A percentile compares a stretch with the other conserved stretches of the same genome.
phyloP scores from a whole-genome alignment of 768 basidiomycete species.

The Mycena vulgaris region DNA sequence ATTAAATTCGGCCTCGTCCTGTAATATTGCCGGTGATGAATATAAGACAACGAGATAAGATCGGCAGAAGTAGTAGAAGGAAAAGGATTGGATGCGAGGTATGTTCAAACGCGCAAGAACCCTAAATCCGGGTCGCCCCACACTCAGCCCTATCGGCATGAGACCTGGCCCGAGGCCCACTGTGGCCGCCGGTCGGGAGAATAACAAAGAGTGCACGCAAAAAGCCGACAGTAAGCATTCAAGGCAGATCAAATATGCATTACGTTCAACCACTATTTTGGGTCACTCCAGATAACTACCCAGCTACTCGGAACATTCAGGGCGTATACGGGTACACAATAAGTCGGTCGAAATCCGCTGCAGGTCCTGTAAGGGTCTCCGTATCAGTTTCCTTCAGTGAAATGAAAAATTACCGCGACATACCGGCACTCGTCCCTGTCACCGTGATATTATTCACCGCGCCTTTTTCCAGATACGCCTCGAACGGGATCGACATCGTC shows the following conservation, averaged over 20 bases:
- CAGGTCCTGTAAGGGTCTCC: constrained; percentile 21
- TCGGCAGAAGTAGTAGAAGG: no score
- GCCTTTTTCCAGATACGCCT: constrained; percentile 25
- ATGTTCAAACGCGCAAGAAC: no score
- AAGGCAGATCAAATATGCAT: constrained; percentile 14
- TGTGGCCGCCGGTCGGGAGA: constrained; percentile 3
- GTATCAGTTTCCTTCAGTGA: constrained; percentile 6
- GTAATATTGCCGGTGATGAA: no score
- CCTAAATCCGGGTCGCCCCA: no score
- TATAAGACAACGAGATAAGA: no score
- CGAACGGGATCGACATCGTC: constrained; percentile 32
- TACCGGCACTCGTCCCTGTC: constrained; percentile 29
- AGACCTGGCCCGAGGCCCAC: constrained; percentile 3
- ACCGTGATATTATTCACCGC: constrained; percentile 31
- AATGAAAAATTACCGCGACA: constrained; percentile 7
- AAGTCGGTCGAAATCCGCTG: constrained; percentile 28
- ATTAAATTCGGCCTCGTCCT: no score
- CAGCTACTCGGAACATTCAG: constrained; percentile 18
- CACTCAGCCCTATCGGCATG: neutral
- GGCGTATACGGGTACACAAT: constrained; percentile 29
- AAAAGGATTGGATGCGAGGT: no score
- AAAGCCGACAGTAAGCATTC: constrained; percentile 13
- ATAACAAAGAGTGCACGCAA: constrained; percentile 16
- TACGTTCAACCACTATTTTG: neutral
- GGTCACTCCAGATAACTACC: neutral